Base-by-base conservation (phyloP, 2,329 filamentous ascomycete genomes). In the Falciphora oryzae region DNA sequence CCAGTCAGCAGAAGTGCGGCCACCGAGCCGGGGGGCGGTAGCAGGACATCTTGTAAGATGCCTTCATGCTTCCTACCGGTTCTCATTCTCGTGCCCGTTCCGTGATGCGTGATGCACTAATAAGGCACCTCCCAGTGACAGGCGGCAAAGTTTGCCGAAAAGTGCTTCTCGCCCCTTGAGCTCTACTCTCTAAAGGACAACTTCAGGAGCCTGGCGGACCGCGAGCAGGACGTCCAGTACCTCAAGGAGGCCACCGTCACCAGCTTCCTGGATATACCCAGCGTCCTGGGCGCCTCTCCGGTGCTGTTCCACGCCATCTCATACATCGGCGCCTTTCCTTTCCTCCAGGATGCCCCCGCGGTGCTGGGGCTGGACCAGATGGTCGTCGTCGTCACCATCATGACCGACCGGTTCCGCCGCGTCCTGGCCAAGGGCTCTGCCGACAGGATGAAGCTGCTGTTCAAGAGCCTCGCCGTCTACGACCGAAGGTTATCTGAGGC, bases 131-230 rank as follows among this genome's bases (percentile, higher is more conserved):
- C n/a, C n/a, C 14, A 38, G 22, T 38, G 8, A 25, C 65, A 89
- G 86, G 85, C 85, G 68, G 75, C 79, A 64, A 83, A 78, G 69
- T 92, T 92, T 73, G 88, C 86, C 64, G 83, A 86, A 65, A 88
- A 87, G 71, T 90, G 87, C 75, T 92, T 90, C 75, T 86, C 86
- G 0, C 82, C 87, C 1, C 80, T 92, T 65, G 90, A 93, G 75
- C 78, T 91, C 35, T 91, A 90, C 75, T 90, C 85, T 38, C 86
- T 91, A 75, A 88, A 87, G 70, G 86, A 90, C 72, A 89, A 91
- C 71, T 92, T 92, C 78, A 83, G 82, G 66, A 84, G 81, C 65
- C 85, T 92, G 27, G 87, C 89, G 68, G 89, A 92, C 69, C 76
- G 82, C 22, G 81, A 89, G 71, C 84, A 82, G 61, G 78, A 81